Evolutionary conservation across 1,139 yeast genomes (phyloP), one percentile per base, ranked within the genome.

Genomic region (Eremothecium sinecaudum): DNA sequence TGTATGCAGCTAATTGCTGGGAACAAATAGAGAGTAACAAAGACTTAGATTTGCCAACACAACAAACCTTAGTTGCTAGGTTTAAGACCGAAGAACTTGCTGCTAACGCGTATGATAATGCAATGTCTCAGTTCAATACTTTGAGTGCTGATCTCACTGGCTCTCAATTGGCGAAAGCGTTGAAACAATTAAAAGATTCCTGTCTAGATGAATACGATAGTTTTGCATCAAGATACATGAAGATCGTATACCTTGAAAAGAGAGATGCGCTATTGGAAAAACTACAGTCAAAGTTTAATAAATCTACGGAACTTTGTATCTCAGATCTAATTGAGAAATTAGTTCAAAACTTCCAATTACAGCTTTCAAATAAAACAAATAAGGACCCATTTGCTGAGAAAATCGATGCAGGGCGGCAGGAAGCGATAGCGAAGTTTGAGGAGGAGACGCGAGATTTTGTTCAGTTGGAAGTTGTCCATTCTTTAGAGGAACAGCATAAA

Each of bases 1-100:
- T 86, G 61, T 90, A 90, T 51, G 87, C 96, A 1, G 79, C 77
- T 37, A 82, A 78, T 51, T 79, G 94, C 45, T 90, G 98, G 98
- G 79, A 81, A 34, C 95, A 86, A 57, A 90, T 90, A 50, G 94
- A 86, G 58, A 69, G 71, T 41, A 90, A 90, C 60, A 87, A 84
- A 59, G 98, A 90, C 54, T 71, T 90, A 47, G 98, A 90, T 59
- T 68, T 90, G 47, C 98, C 98, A 17, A 87, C 97, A 1, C 98
- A 90, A 56, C 98, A 90, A 56, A 82, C 84, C 29, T 65, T 90
- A 40, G 97, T 90, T 13, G 94, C 98, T 4, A 75, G 90, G 47
- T 90, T 84, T 62, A 76, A 94, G 52, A 90, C 98, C 58, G 94
- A 87, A 50, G 98, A 90, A 56, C 81, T 92, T 34, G 70, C 60